Evolutionary conservation across 176 grass and related monocot genomes (phyloP), one percentile per base, ranked within the genome.

Genomic region (Juncus effusus): DNA sequence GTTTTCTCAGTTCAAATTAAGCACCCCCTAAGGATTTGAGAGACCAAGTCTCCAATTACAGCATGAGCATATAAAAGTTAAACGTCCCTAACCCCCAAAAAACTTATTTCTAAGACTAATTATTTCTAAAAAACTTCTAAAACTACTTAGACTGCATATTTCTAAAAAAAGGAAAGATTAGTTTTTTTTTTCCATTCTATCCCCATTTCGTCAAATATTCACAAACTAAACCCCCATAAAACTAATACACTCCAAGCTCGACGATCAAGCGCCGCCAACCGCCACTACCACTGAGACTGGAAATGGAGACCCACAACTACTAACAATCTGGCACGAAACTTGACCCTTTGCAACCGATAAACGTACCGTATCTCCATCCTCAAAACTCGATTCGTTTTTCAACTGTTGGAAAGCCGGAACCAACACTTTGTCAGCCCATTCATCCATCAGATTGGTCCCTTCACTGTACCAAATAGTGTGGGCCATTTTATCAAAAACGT

Each of bases 361-460:
- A 53, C 77, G 69, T 9, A 80, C 72, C 16, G 37, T 71, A 65
- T 63, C 61, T 11, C 79, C 70, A 13, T 76, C 76, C 8, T 78
- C 78, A 14, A 63, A 16, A 14, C 79, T 75, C 13, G 68, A 42
- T 39, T 58, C 65, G 40, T 47, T 74, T 36, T 82, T 93, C 53
- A 88, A 53, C 12, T 88, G 64, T 67, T 82, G 61, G 7, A 85
- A 12, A 57, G 62, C 77, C 61, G 80, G 83, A 52, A 76, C 75
- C 7, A 84, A 40, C 16, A 82, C 69, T 61, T 82, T 78, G 54
- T 80, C 75, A 5, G 70, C 55, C 80, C 90, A 90, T 67, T 70
- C 72, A 19, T 90, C 81, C 13, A 81, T 54, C 56, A 78, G 71
- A 40, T 36, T 44, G 10, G 53, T 68, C 3, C 64, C 51, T 13